Percentiles rank a stretch among this genome's conserved stretches.
phyloP scores from a whole-genome alignment of 1,139 yeast genomes.

The Lodderomyces pseudojiufengensis region DNA sequence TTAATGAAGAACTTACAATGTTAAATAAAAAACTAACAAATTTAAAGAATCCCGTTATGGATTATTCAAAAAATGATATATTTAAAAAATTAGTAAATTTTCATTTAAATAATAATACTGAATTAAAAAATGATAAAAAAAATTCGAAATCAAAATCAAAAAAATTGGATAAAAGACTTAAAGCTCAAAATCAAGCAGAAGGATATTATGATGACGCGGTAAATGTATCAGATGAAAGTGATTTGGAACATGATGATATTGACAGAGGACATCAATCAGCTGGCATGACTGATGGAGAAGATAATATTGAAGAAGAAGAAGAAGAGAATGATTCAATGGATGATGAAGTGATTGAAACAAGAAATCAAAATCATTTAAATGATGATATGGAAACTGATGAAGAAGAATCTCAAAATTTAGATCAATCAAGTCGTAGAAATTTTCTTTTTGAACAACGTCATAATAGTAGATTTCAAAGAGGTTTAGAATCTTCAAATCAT shows the following conservation, averaged over 20 bases:
- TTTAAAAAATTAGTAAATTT: constrained; percentile 2
- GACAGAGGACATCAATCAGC: constrained; percentile 8
- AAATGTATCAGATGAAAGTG: constrained; percentile 18
- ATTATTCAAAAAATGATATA: not conserved
- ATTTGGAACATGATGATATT: constrained; percentile 15
- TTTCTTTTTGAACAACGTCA: no score
- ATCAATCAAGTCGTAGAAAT: not conserved
- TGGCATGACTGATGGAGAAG: constrained; percentile 6
- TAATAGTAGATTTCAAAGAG: no score
- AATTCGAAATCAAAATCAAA: not conserved
- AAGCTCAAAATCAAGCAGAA: not conserved
- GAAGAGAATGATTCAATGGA: constrained; percentile 2
- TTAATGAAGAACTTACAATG: constrained; percentile 2
- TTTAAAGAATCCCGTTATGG: not conserved
- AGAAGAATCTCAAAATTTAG: not conserved
- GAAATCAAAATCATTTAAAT: no score
- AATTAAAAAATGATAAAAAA: constrained; percentile 13
- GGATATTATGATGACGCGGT: constrained; percentile 12
- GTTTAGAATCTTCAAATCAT: no score
- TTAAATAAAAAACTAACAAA: constrained; percentile 3
- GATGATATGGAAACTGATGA: constrained; percentile 1
- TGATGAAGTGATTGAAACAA: not conserved
- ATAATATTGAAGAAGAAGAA: constrained; percentile 7
- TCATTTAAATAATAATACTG: constrained; percentile 7
- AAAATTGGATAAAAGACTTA: not conserved